Evolutionary conservation across 2,329 filamentous ascomycete species (phyloP), one percentile per base, ranked within the genome.

Genomic region (Cercospora zeina): DNA sequence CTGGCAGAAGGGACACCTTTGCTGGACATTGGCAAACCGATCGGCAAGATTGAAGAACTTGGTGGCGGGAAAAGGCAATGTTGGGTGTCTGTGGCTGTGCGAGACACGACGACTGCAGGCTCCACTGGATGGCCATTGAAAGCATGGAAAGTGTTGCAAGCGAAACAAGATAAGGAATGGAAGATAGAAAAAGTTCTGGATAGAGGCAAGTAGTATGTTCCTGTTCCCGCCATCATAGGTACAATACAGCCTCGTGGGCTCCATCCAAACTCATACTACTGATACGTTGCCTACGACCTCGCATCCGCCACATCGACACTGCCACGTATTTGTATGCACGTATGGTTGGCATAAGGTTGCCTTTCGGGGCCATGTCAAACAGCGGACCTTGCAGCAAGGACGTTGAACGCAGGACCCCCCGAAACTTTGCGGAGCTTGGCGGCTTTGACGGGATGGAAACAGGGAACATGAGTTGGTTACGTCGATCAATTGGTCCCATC

Each of bases 1-100:
- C 80, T 97, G 59, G 90, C 92, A 4, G 89, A 91, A 73, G 90
- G 90, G 0, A 97, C 95, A 11, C 90, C 92, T 54, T 79, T 99
- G 58, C 76, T 97, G 21, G 85, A 85, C 37, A 92, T 93, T 68
- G 90, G 91, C 3, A 97, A 97, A 79, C 93, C 95, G 0, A 87
- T 97, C 73, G 95, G 95, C 69, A 93, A 95, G 80, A 84, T 90
- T 64, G 78, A 77, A 39, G 77, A 77, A 13, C 77, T 80, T 53
- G 77, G 75, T 10, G 80, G 78, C 0, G 74, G 77, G 54, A 81
- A 80, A 69, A 78, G 78, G 65, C 83, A 95, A 76, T 92, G 89
- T 69, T 96, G 90, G 85, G 89, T 96, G 2, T 85, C 93, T 67
- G 88, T 93, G 53, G 89, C 87, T 67, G 74, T 97, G 67, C 79